phyloP scores from a whole-genome alignment of 1,284 basidiomycete species.

The Heterobasidion parviporum region DNA sequence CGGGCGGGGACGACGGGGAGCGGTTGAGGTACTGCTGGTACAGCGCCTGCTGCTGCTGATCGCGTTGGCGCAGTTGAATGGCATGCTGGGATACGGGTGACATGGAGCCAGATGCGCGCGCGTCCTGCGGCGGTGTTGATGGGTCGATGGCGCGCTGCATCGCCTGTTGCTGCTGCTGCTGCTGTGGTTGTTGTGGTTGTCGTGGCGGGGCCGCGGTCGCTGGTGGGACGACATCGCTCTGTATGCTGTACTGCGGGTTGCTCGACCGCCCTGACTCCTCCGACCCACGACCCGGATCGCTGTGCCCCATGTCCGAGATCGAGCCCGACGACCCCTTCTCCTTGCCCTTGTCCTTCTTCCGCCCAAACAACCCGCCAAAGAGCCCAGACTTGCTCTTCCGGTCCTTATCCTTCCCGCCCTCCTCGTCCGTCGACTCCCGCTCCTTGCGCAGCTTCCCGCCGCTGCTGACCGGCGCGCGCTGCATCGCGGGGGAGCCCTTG shows the following conservation, averaged over 20 bases:
- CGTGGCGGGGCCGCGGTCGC: conserved; percentile 10
- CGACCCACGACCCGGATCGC: conserved; percentile 30
- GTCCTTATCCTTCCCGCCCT: conserved; percentile 36
- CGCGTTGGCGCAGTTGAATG: conserved; percentile 73
- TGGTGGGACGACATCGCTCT: background rate
- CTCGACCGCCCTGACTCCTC: conserved; percentile 48
- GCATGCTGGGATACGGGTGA: conserved; percentile 33
- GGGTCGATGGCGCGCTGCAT: conserved; percentile 12
- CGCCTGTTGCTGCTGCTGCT: conserved; percentile 20
- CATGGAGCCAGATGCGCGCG: conserved; percentile 2
- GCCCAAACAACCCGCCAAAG: conserved; percentile 66
- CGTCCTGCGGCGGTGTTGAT: conserved; percentile 4
- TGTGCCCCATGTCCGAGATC: conserved; percentile 17
- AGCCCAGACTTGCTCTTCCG: conserved; percentile 67
- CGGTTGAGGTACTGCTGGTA: conserved; percentile 85
- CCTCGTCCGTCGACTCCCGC: conserved; percentile 36
- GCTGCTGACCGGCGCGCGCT: conserved; percentile 15
- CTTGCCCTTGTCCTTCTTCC: conserved; percentile 76
- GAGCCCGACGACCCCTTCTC: conserved; percentile 35
- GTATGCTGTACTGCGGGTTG: conserved; percentile 20
- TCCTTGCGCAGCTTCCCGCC: conserved; percentile 62
- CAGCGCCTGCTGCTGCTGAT: conserved; percentile 81
- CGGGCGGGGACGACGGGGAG: conserved; percentile 69
- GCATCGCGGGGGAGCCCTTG: conserved; percentile 20
- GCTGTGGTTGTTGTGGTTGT: conserved; percentile 10